phyloP scores from a whole-genome alignment of 2,329 filamentous ascomycete species.

The Aspergillus ochraceus region DNA sequence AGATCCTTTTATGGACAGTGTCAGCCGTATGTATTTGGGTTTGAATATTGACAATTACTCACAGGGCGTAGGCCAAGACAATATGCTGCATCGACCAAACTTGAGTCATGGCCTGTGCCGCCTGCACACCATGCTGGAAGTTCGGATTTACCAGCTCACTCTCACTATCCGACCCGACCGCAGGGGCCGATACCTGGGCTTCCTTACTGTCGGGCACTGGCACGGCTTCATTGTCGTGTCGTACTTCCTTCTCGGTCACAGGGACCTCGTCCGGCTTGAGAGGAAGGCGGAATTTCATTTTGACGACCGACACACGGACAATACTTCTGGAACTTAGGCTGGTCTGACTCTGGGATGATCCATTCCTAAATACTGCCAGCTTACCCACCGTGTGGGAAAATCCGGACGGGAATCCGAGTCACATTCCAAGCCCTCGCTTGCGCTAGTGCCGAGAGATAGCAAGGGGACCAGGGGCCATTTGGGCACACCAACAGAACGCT shows the following conservation, averaged over 20 bases:
- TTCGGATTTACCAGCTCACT: conserved; percentile 13
- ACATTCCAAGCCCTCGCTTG: not conserved
- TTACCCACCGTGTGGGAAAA: not conserved
- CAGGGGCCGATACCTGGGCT: not conserved
- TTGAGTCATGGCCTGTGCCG: conserved; percentile 17
- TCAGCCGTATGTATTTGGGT: not conserved
- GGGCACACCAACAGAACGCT: not conserved
- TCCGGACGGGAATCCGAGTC: not conserved
- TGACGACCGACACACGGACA: not conserved
- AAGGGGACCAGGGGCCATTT: not conserved
- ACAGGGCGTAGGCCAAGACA: conserved; percentile 4
- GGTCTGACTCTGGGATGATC: not conserved
- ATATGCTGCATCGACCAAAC: conserved; percentile 16
- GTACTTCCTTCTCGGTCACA: conserved; percentile 1
- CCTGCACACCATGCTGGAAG: conserved; percentile 17
- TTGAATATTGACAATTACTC: not conserved
- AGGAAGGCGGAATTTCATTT: not conserved
- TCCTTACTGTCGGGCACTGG: not conserved
- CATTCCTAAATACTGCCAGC: not conserved
- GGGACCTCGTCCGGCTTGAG: conserved; percentile 7
- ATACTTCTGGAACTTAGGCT: no score
- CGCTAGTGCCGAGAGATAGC: not conserved
- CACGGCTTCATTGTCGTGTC: not conserved
- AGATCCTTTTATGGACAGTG: not conserved
- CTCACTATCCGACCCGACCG: conserved; percentile 1